Conservation (phyloP, 2,329 filamentous ascomycete genomes). For the Metarhizium rileyi region DNA sequence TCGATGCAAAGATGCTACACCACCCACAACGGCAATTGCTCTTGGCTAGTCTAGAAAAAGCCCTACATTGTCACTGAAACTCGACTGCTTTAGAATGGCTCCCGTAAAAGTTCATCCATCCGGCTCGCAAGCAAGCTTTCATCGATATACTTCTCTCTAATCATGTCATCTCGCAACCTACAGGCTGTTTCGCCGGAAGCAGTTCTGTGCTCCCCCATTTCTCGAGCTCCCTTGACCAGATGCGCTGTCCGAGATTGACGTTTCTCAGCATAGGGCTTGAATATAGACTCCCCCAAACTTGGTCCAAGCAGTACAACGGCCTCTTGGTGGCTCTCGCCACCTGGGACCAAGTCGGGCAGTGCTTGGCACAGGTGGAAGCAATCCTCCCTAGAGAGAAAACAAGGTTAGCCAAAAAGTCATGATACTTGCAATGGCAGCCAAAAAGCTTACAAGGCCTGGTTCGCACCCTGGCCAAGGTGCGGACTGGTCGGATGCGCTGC, state of each 20-base stretch:
- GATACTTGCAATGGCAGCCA: neutral
- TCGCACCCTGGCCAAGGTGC: conserved; percentile 17
- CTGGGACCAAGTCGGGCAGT: neutral
- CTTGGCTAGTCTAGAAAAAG: too few species aligned
- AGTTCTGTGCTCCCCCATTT: neutral
- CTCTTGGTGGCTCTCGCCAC: neutral
- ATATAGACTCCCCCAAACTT: neutral
- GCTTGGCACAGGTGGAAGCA: neutral
- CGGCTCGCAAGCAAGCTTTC: neutral
- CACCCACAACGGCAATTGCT: neutral
- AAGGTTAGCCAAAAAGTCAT: neutral
- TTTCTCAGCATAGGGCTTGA: neutral
- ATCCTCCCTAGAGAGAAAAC: neutral
- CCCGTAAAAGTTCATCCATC: neutral
- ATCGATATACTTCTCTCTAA: neutral
- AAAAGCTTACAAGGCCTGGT: conserved; percentile 12
- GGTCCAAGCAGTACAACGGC: neutral
- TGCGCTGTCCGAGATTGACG: neutral
- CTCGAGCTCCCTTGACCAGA: neutral
- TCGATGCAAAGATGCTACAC: neutral
- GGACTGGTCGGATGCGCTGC: conserved; percentile 17
- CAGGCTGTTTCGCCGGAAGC: neutral
- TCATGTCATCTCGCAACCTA: neutral
- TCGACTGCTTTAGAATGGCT: neutral
- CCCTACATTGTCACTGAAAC: too few species aligned